Evolutionary conservation across 352 stramenopile species (phyloP).

Genomic region (Phytopythium montanum): DNA sequence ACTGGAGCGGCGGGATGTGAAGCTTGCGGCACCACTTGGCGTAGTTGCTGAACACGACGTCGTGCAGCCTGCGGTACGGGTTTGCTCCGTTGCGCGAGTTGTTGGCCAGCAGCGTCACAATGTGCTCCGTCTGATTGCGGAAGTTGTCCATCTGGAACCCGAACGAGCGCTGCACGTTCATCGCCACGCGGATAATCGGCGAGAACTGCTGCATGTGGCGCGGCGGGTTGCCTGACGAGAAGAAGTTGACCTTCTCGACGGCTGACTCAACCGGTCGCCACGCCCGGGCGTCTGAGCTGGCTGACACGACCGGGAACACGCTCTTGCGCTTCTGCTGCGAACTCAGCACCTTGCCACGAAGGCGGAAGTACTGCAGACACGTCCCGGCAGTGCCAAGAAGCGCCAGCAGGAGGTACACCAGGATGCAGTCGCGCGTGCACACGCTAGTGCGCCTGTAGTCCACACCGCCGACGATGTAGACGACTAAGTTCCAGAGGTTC

Average conservation of each 20-base stretch:
- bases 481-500: slow-evolving; percentile 67
- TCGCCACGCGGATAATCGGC: slow-evolving; percentile 76
- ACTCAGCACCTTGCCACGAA: slow-evolving; percentile 27
- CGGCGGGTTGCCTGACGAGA: slow-evolving; percentile 62
- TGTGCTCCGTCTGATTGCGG: slow-evolving; percentile 97
- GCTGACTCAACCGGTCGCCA: slow-evolving; percentile 47
- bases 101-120: slow-evolving; percentile 96
- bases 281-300: slow-evolving; percentile 73
- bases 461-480: slow-evolving; percentile 59
- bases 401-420: slow-evolving; percentile 58
- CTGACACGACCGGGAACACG: slow-evolving; percentile 54
- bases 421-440: slow-evolving; percentile 51
- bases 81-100: slow-evolving; percentile 71
- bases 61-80: slow-evolving; percentile 79
- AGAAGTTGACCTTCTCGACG: slow-evolving; percentile 72
- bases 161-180: slow-evolving; percentile 84
- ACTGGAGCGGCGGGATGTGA: slow-evolving; percentile 63
- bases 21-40: slow-evolving; percentile 87
- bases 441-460: slow-evolving; percentile 39
- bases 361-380: slow-evolving; percentile 44
- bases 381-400: slow-evolving; percentile 34
- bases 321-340: slow-evolving; percentile 20
- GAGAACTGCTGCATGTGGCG: slow-evolving; percentile 84
- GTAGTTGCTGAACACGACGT: slow-evolving; percentile 87
- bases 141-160: slow-evolving; percentile 86